phyloP scores from a whole-genome alignment of 176 grass and related monocot species.

The Oryza australiensis region DNA sequence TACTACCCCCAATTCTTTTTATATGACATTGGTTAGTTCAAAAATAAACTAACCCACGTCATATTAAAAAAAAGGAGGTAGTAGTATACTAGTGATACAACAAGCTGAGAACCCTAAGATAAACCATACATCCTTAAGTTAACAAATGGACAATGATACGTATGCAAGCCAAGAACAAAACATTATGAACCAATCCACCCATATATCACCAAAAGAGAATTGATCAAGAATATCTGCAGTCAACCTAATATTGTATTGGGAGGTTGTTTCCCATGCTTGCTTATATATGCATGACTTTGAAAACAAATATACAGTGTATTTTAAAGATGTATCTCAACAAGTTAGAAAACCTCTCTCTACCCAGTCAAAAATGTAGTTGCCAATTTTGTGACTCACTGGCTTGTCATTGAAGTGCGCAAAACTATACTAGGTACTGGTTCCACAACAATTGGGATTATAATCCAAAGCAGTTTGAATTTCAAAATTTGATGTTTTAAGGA shows the following conservation, averaged over 20 bases:
- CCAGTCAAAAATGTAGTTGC: neutral
- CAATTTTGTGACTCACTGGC: neutral
- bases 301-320: neutral
- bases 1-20: too few relatives aligned
- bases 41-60: too few relatives aligned
- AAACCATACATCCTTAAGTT: neutral
- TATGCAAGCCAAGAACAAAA: neutral
- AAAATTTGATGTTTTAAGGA: neutral
- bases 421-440: constrained; percentile 11
- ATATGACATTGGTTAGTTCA: too few relatives aligned
- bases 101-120: neutral
- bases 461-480: neutral
- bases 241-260: constrained; percentile 6
- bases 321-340: neutral
- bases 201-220: neutral
- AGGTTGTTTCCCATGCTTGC: constrained; percentile 6
- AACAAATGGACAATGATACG: neutral
- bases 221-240: neutral
- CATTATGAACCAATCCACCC: constrained; percentile 3
- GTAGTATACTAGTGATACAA: neutral
- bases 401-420: neutral
- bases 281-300: neutral
- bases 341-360: neutral
- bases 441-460: neutral
- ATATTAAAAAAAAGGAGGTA: too few relatives aligned